These are phyloP conservation scores for Arthroderma uncinatum DNA, from an alignment of 2,329 filamentous ascomycete species.

Conservation along the genomic window DNA sequence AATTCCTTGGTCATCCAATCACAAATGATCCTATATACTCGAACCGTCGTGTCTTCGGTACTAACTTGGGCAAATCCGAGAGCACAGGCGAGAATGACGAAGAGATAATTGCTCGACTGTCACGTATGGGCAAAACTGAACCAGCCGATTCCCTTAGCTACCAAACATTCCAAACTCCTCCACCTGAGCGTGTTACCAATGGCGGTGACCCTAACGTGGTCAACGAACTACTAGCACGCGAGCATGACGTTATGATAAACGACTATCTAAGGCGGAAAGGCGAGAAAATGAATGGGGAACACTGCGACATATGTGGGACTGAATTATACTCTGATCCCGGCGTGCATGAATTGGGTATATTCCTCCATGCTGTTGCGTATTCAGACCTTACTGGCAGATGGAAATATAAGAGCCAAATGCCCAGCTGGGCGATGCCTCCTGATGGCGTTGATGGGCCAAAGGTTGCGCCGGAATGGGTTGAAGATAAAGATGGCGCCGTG, in stretches of 20 bases:
- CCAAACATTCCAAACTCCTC: constrained; percentile 43
- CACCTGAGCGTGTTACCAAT: constrained; percentile 26
- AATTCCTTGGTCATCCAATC: constrained; percentile 89
- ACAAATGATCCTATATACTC: constrained; percentile 97
- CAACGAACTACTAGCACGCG: constrained; percentile 33
- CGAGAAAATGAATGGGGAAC: constrained; percentile 80
- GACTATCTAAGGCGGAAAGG: constrained; percentile 82
- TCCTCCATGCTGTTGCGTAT: constrained; percentile 85
- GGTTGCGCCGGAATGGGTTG: constrained; percentile 44
- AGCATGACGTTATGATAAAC: constrained; percentile 73
- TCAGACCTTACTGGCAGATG: constrained; percentile 71
- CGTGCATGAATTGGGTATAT: constrained; percentile 78
- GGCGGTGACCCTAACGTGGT: constrained; percentile 26
- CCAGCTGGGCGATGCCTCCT: constrained; percentile 77
- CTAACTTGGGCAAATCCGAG: constrained; percentile 60
- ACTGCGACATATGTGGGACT: constrained; percentile 72
- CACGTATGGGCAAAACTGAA: constrained; percentile 88
- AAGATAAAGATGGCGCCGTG: constrained; percentile 30
- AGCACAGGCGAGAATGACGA: constrained; percentile 65
- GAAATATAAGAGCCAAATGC: constrained; percentile 77
- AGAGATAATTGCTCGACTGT: constrained; percentile 75
- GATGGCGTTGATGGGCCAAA: constrained; percentile 59
- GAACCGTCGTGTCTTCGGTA: constrained; percentile 83
- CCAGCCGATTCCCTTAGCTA: constrained; percentile 83
- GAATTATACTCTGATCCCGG: constrained; percentile 90